Percentiles rank a stretch among this genome's conserved stretches.
phyloP scores from a whole-genome alignment of 805 yeast genomes.

The Crinitomyces ghanaensis region DNA sequence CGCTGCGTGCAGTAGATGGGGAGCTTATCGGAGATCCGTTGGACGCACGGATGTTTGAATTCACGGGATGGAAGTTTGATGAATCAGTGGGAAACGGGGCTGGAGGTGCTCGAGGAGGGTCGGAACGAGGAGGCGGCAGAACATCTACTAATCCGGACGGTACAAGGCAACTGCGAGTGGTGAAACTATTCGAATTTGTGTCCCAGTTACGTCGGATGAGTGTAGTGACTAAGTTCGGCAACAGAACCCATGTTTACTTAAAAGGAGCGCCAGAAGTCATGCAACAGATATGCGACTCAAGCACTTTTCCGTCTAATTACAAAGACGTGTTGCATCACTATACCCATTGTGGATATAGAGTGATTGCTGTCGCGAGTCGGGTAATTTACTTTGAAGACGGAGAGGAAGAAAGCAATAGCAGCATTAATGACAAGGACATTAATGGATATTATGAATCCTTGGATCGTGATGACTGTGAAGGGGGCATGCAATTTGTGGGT shows the following conservation, averaged over 20 bases:
- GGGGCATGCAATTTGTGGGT: constrained; percentile 63
- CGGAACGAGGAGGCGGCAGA: too few relatives aligned
- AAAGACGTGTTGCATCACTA: constrained; percentile 66
- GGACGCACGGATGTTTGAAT: constrained; percentile 87
- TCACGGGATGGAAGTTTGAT: constrained; percentile 63
- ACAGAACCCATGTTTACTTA: constrained; percentile 44
- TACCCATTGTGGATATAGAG: constrained; percentile 90
- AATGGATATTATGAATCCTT: not conserved
- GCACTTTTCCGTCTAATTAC: constrained; percentile 62
- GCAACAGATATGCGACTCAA: constrained; percentile 59
- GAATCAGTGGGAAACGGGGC: constrained; percentile 39
- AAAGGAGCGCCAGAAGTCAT: constrained; percentile 98
- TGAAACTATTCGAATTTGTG: constrained; percentile 66
- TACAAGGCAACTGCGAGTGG: constrained; percentile 29
- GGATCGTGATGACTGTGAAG: constrained; percentile 56
- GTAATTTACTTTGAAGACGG: constrained; percentile 28
- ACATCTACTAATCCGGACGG: constrained; percentile 12
- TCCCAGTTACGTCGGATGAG: constrained; percentile 85
- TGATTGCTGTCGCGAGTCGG: constrained; percentile 85
- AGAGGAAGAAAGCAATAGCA: constrained; percentile 17
- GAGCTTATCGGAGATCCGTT: constrained; percentile 89
- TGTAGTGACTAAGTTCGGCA: constrained; percentile 48
- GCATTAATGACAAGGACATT: not conserved
- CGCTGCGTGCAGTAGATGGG: constrained; percentile 65
- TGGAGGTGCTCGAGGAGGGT: too few relatives aligned